Evolutionary conservation across 2,329 filamentous ascomycete genomes (phyloP).

Genomic region (Cladophialophora chaetospira): DNA sequence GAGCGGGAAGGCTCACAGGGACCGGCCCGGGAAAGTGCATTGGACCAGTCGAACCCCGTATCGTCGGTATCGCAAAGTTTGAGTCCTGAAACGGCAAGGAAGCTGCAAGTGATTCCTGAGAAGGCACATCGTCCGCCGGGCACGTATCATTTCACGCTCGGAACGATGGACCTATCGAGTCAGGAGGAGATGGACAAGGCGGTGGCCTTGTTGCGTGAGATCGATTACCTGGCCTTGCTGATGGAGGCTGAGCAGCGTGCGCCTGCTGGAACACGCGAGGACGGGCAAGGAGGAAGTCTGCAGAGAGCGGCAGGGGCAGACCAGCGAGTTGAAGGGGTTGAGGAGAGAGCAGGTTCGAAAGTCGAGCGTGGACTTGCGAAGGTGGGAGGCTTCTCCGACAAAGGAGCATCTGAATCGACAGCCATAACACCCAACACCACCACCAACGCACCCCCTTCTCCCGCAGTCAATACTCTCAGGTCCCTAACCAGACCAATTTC

Average conservation of each 20-base stretch:
- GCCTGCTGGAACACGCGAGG: not conserved
- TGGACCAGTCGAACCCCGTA: too few species aligned
- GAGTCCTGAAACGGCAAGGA: too few species aligned
- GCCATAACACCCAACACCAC: too few species aligned
- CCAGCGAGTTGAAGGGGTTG: too few species aligned
- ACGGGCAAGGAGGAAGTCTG: not conserved
- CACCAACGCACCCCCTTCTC: too few species aligned
- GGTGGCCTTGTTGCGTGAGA: conserved; percentile 44
- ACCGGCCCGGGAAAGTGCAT: too few species aligned
- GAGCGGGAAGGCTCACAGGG: not conserved
- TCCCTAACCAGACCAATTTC: conserved; percentile 2
- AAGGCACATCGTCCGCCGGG: conserved; percentile 74
- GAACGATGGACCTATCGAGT: conserved; percentile 73
- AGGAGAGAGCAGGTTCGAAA: too few species aligned
- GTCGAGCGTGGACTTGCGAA: too few species aligned
- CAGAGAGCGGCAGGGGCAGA: too few species aligned
- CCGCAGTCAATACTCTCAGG: not conserved
- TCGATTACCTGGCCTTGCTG: conserved; percentile 49
- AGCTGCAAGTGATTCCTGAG: conserved; percentile 54
- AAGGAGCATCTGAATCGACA: too few species aligned
- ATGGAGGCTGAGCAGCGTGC: conserved; percentile 35
- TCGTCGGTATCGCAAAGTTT: too few species aligned
- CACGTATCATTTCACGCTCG: conserved; percentile 82
- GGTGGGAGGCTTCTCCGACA: too few species aligned
- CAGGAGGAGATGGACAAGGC: conserved; percentile 53